These are phyloP conservation scores for Sporisorium reilianum DNA, from an alignment of 1,284 basidiomycete genomes.

Conservation along the genomic window DNA sequence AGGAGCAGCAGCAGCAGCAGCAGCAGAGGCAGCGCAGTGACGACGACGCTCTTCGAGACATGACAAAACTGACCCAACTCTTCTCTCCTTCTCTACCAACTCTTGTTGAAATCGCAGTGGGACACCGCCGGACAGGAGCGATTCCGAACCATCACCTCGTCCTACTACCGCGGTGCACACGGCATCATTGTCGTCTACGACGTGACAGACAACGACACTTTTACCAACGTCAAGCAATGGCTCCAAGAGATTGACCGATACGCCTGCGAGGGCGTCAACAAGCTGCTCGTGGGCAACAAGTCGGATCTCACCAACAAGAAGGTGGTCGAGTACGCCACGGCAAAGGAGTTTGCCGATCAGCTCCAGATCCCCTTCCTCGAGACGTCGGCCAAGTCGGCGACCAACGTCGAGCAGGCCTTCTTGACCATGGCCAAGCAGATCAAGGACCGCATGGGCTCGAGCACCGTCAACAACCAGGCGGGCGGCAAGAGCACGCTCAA, in stretches of 20 bases:
- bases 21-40: too few relatives aligned
- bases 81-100: neutral
- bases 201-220: conserved; percentile 91
- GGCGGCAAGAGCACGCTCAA: conserved; percentile 67
- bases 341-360: conserved; percentile 77
- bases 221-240: conserved; percentile 99
- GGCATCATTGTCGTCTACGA: conserved; percentile 99
- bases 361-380: conserved; percentile 71
- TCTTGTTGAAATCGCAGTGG: conserved; percentile 68
- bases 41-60: conserved; percentile 14
- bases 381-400: conserved; percentile 71
- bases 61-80: conserved; percentile 8
- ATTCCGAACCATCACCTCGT: conserved; percentile 86
- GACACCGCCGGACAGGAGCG: conserved; percentile 70
- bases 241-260: conserved; percentile 99
- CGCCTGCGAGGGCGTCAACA: conserved; percentile 98
- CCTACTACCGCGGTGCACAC: conserved; percentile 92
- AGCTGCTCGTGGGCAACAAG: conserved; percentile 97
- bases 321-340: conserved; percentile 96
- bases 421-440: conserved; percentile 71
- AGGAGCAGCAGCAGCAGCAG: neutral
- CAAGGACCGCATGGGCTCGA: conserved; percentile 69
- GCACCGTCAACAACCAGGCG: conserved; percentile 63
- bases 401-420: conserved; percentile 72
- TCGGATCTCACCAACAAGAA: conserved; percentile 97